Conservation (phyloP, 2,329 filamentous ascomycete species). For the Thelonectria olida region DNA sequence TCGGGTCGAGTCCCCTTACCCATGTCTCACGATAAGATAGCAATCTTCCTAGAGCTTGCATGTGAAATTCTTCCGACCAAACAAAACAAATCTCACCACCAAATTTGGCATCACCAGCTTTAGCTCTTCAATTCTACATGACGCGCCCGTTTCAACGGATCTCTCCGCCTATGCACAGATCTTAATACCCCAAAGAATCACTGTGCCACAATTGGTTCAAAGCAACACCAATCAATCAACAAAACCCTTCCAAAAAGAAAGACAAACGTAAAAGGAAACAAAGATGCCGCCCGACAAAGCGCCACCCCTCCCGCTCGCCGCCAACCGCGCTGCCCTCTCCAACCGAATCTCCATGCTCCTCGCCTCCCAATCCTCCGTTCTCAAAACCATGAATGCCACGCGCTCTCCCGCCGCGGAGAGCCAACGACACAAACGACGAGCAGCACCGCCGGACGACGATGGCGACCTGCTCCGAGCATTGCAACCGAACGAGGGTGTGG, state of each 20-base stretch:
- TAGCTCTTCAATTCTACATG: background rate
- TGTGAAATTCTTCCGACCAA: slow-evolving; percentile 37
- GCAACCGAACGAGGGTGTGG: slow-evolving; percentile 52
- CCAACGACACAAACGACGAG: slow-evolving; percentile 9
- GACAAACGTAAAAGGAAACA: background rate
- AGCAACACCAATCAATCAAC: background rate
- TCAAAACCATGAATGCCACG: slow-evolving; percentile 42
- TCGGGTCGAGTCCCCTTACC: background rate
- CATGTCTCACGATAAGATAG: slow-evolving; percentile 35
- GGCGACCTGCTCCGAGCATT: slow-evolving; percentile 37
- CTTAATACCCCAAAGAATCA: background rate
- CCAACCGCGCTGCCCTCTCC: slow-evolving; percentile 49
- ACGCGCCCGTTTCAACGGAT: background rate
- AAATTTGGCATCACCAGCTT: slow-evolving; percentile 25
- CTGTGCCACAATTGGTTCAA: background rate
- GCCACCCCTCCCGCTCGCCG: slow-evolving; percentile 46
- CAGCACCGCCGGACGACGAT: slow-evolving; percentile 32
- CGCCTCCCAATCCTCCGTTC: slow-evolving; percentile 46
- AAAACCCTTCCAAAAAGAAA: background rate
- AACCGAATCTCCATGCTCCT: slow-evolving; percentile 55
- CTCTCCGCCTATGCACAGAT: too few species aligned
- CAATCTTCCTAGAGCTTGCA: slow-evolving; percentile 22
- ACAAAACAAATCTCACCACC: slow-evolving; percentile 22
- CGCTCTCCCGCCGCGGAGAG: slow-evolving; percentile 23
- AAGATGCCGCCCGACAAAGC: slow-evolving; percentile 36